Percentiles rank a stretch among this genome's conserved stretches.
These are phyloP conservation scores for Neodidymelliopsis sp. DNA, from an alignment of 2,329 filamentous ascomycete species.

Conservation along the genomic window DNA sequence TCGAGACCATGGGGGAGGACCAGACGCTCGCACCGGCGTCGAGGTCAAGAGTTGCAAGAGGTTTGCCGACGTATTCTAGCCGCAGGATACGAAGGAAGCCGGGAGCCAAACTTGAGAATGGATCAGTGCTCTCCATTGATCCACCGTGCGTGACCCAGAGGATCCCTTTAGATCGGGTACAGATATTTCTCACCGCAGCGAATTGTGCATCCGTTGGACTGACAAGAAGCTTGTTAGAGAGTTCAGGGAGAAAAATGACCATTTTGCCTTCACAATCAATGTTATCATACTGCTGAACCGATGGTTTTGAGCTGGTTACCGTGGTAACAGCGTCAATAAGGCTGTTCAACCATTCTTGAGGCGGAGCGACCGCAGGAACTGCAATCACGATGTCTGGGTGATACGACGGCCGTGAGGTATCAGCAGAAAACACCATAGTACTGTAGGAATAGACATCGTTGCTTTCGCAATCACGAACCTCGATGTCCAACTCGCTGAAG, in stretches of 20 bases:
- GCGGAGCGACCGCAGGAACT: too few species aligned
- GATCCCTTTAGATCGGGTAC: constrained; percentile 6
- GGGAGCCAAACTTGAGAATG: not conserved
- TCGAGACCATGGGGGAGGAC: not conserved
- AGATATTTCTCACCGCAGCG: constrained; percentile 2
- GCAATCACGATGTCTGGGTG: constrained; percentile 1
- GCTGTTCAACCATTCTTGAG: too few species aligned
- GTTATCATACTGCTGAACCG: constrained; percentile 5
- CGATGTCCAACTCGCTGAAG: constrained; percentile 10
- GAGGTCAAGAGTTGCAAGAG: constrained; percentile 1
- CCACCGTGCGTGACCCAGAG: constrained; percentile 4
- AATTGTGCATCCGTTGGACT: constrained; percentile 5
- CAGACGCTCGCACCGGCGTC: not conserved
- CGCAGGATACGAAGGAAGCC: constrained; percentile 6
- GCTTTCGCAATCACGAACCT: constrained; percentile 10
- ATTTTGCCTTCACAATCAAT: constrained; percentile 6
- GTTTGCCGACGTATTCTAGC: constrained; percentile 3
- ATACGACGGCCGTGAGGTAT: not conserved
- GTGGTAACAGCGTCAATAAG: not conserved
- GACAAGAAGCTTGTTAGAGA: not conserved
- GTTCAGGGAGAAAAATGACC: constrained; percentile 4
- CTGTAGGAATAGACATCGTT: constrained; percentile 10
- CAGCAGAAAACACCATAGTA: constrained; percentile 6
- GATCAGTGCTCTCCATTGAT: constrained; percentile 1
- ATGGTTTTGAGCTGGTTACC: not conserved